Evolutionary conservation across 1,284 basidiomycete species (phyloP), one percentile per base, ranked within the genome.

Genomic region (Austroboletus niveus): DNA sequence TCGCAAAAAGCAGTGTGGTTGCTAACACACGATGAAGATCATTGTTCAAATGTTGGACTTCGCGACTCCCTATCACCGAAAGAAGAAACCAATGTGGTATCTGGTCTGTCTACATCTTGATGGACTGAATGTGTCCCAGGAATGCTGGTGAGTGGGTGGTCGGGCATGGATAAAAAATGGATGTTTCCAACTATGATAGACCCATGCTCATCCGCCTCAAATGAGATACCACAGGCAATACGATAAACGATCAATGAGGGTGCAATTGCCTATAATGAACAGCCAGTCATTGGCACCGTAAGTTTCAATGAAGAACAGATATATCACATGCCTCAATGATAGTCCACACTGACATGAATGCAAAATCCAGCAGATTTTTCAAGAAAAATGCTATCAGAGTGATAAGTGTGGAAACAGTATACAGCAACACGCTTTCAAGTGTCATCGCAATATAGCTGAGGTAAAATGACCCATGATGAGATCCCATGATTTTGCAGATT

Each of bases 351-450:
- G 57, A 61, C 29, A 63, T 54, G 8, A 63, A 64, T 10, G 64
- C 42, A 22, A 52, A 51, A n/a, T 44, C 49, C 36, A 38, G 11
- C n/a, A 53, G 59, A 14, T 53, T 62, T 40, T 62, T 57, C 11
- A 49, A 9, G 32, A 22, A 15, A 15, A 64, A 64, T 9, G 52
- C 47, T 0, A 56, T 30, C 30, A 62, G 8, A 0, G 57, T 40
- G 1, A 57, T 9, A 27, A 63, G 31, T 8, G 34, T 49, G 8
- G 53, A 64, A 62, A 38, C 7, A 15, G 36, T 38, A n/a, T 38
- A 65, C 22, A 65, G 27, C 42, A 47, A 0, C 0, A 63, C 63
- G 45, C 60, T 65, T 51, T 65, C 59, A 38, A 64, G 59, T 8
- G 59, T 60, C 59, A 62, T 61, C 1, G 59, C 42, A 53, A 65